phyloP scores from a whole-genome alignment of 148 eudicot species.

The Nepenthes mirabilis region DNA sequence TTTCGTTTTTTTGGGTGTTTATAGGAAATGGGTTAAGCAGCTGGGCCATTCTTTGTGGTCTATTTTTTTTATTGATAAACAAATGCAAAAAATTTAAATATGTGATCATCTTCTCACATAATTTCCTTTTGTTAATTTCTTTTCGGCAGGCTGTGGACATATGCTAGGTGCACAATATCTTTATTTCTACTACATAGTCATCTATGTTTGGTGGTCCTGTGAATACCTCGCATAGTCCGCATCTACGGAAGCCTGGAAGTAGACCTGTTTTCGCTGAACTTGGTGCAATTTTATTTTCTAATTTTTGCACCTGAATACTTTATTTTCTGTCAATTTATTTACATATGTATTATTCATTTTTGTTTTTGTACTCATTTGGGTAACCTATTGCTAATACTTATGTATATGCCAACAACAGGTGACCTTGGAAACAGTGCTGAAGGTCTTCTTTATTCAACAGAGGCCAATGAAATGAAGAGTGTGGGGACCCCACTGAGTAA shows the following conservation, averaged over 20 bases:
- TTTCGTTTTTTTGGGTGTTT: no score
- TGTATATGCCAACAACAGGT: constrained; percentile 5
- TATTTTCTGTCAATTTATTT: constrained; percentile 1
- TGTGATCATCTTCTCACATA: background rate
- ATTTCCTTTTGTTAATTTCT: background rate
- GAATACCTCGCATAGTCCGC: constrained; percentile 55
- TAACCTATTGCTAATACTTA: background rate
- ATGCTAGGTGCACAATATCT: constrained; percentile 4
- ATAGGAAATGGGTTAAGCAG: no score
- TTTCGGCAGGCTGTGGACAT: constrained; percentile 5
- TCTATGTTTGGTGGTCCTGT: constrained; percentile 81
- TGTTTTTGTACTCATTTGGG: background rate
- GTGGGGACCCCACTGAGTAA: constrained; percentile 41
- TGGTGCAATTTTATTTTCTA: constrained; percentile 22
- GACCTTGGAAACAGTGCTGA: constrained; percentile 38
- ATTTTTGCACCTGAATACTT: background rate
- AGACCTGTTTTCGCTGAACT: constrained; percentile 54
- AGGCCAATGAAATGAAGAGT: constrained; percentile 75
- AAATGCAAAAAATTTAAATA: no score
- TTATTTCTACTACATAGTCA: constrained; percentile 6
- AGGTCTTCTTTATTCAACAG: constrained; percentile 32
- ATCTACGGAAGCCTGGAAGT: constrained; percentile 88
- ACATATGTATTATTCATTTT: background rate
- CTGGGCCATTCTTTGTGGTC: no score
- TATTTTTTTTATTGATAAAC: no score